Evolutionary conservation across 768 basidiomycete genomes (phyloP), one percentile per base, ranked within the genome.

Genomic region (Tylopilus rubrobrunneus): DNA sequence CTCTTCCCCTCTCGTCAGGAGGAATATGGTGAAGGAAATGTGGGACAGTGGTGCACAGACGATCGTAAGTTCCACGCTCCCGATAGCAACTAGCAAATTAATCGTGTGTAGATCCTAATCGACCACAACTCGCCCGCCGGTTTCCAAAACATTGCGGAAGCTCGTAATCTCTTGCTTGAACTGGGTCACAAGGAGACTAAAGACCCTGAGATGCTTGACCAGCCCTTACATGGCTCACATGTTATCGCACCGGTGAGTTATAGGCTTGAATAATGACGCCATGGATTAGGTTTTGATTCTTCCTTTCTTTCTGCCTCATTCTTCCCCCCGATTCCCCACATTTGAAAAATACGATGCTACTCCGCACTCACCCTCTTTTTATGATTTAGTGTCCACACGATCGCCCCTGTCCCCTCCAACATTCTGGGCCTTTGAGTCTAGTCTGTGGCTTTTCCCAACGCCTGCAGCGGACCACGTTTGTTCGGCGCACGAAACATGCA

Each of bases 21-120:
- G 83, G 70, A 72, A 76, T 2, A 64, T 92, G 43, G 77, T 95
- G 27, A 84, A 86, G 63, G 83, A 90, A 61, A 89, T 98, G 78
- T 98, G 94, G 94, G 80, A 89, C 44, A 92, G 91, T 62, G 92
- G 91, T 42, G 93, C 93, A 21, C 83, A 88, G 63, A 81, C 84
- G 23, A 84, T 97, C 45, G 90, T 94, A 60, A 53, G 45, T 47
- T 5, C 12, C 40, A 47, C 37, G 27, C 36, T 51, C 15, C 17
- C 15, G 14, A 17, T 15, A 48, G 28, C n/a, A 43, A 56, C 19
- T 17, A 52, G 49, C 51, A 28, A 48, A 41, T 48, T 58, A 33
- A 67, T 58, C 34, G 21, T 57, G 55, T 43, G 34, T 59, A 93
- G 90, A 76, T 95, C 49, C 74, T 99, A 42, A 85, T 98, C 55